Conservation (phyloP, 1,139 yeast species). For the Saccharomycopsis hybrid region DNA sequence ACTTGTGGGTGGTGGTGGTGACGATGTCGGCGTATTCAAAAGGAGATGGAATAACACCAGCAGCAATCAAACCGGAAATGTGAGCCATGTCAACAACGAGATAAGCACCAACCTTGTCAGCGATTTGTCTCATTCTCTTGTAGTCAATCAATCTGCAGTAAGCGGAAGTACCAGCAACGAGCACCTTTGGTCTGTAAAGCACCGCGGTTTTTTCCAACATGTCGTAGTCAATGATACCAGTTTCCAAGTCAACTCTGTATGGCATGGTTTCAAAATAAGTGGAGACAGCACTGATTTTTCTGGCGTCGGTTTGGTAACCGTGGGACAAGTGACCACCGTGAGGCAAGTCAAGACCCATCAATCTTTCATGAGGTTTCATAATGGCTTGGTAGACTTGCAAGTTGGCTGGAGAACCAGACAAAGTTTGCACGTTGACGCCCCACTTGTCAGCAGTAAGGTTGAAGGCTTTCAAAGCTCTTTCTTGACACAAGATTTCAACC, state of each 20-base stretch:
- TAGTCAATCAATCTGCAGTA: conserved; percentile 94
- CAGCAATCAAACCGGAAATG: conserved; percentile 92
- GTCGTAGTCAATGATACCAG: conserved; percentile 94
- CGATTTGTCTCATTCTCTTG: conserved; percentile 92
- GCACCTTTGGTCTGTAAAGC: conserved; percentile 88
- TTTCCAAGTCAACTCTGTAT: conserved; percentile 82
- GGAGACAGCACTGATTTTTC: conserved; percentile 93
- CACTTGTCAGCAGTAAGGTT: conserved; percentile 72
- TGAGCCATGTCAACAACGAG: conserved; percentile 98
- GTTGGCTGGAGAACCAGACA: conserved; percentile 97
- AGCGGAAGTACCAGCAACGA: conserved; percentile 98
- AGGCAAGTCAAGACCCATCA: conserved; percentile 96
- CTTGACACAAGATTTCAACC: conserved; percentile 85
- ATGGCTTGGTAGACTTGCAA: conserved; percentile 93
- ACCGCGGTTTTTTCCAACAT: conserved; percentile 85
- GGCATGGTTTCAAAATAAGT: conserved; percentile 99
- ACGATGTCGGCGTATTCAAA: conserved; percentile 95
- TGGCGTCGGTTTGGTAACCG: conserved; percentile 94
- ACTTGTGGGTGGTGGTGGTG: conserved; percentile 97
- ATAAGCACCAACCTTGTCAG: conserved; percentile 95
- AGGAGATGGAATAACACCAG: conserved; percentile 95
- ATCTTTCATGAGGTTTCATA: conserved; percentile 89
- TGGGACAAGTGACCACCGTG: conserved; percentile 98
- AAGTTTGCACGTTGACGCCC: conserved; percentile 97
- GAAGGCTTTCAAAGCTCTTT: conserved; percentile 89